Evolutionary conservation across 2,329 filamentous ascomycete species (phyloP), one percentile per base, ranked within the genome.

Genomic region (Cordyceps cicadae): DNA sequence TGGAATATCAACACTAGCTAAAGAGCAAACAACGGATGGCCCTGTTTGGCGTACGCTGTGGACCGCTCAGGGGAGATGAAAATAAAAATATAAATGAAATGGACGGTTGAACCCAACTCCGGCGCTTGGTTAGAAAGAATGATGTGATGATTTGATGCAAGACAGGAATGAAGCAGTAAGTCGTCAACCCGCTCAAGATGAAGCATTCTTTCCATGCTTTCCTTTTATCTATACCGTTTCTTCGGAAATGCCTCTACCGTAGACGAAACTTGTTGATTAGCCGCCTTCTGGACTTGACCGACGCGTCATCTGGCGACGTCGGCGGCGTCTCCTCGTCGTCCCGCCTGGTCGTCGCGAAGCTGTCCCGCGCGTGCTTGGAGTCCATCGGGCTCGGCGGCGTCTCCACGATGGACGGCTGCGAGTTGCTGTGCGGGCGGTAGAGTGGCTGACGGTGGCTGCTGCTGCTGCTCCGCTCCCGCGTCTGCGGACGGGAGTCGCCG

Each of bases 341-440:
- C 62, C 65, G 55, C 64, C 62, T 1, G 15, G 29, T 63, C 8
- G 68, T 70, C 24, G 60, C 63, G 34, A 76, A 64, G 61, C 77
- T 79, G 63, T 77, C 75, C 39, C 69, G 67, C 26, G 69, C 73
- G 52, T 77, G 75, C 61, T 73, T 78, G 48, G 71, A 73, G 26
- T 68, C 64, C 15, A 66, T 69, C 26, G 71, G 64, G 55, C 70
- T 72, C 26, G 56, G 34, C 12, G 60, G 58, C 53, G 59, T 48
- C 54, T 62, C 58, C 15, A 57, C 32, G 3, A 57, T 56, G 49
- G 54, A 32, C 37, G 62, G 43, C 64, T 54, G 59, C 54, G 66
- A 51, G 15, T 46, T 26, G 52, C 29, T 55, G 29, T 49, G 41
- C 21, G 60, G 55, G n/a, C 51, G n/a, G 43, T 4, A 7, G n/a